phyloP scores from a whole-genome alignment of 768 basidiomycete species.

The Leccinum arenicola region DNA sequence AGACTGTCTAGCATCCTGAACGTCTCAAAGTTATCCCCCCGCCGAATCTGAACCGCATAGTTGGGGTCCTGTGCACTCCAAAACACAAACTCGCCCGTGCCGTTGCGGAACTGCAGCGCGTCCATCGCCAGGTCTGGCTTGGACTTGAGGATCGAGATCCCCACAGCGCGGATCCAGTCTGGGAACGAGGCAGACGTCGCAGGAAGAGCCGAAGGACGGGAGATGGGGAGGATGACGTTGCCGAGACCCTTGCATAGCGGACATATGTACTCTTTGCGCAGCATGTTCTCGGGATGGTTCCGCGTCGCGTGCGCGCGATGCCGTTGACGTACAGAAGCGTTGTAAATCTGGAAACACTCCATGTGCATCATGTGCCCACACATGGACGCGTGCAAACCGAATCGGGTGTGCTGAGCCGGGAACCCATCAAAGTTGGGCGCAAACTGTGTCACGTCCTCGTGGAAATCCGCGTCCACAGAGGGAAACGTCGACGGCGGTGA shows the following conservation, averaged over 20 bases:
- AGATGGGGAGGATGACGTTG: slow-evolving; percentile 88
- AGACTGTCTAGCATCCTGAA: slow-evolving; percentile 87
- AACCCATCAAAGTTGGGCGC: slow-evolving; percentile 74
- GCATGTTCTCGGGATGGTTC: slow-evolving; percentile 93
- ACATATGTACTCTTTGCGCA: slow-evolving; percentile 87
- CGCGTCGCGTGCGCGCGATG: slow-evolving; percentile 86
- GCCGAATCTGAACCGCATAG: slow-evolving; percentile 55
- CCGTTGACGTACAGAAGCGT: slow-evolving; percentile 78
- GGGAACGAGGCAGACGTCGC: slow-evolving; percentile 62
- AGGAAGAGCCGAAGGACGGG: slow-evolving; percentile 43
- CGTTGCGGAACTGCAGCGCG: slow-evolving; percentile 69
- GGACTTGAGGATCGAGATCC: slow-evolving; percentile 84
- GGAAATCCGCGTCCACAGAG: slow-evolving; percentile 16
- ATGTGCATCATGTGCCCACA: slow-evolving; percentile 98
- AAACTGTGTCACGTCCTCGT: slow-evolving; percentile 36
- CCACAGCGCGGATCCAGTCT: slow-evolving; percentile 88
- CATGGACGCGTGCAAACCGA: slow-evolving; percentile 83
- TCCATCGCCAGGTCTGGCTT: slow-evolving; percentile 73
- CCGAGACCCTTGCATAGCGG: slow-evolving; percentile 96
- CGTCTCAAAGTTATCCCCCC: slow-evolving; percentile 52
- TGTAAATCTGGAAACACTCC: slow-evolving; percentile 91
- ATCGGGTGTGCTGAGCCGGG: slow-evolving; percentile 66
- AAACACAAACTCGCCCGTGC: slow-evolving; percentile 86
- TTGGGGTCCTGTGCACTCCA: slow-evolving; percentile 82
- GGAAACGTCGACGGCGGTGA: slow-evolving; percentile 36